Conservation (phyloP, 179 eudicot species). For the Beta corolliflora region DNA sequence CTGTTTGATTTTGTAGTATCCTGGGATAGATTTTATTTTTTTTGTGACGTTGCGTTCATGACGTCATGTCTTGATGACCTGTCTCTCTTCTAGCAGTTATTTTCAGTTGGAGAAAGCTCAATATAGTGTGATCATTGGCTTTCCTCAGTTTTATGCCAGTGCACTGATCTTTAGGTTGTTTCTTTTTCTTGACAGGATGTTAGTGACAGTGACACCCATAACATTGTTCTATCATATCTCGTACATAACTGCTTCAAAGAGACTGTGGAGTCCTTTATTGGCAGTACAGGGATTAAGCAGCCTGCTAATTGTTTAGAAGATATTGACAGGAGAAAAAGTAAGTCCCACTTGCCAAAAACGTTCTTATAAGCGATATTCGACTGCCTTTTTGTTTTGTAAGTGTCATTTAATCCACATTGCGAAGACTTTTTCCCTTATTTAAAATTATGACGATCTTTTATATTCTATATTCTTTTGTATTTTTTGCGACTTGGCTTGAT, state of each 20-base stretch:
- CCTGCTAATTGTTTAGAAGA: slow-evolving; percentile 60
- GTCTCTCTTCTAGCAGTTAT: background rate
- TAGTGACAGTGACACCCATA: slow-evolving; percentile 66
- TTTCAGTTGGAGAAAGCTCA: background rate
- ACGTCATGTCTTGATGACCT: background rate
- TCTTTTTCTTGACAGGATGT: slow-evolving; percentile 44
- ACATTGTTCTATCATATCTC: slow-evolving; percentile 83
- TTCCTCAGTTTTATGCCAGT: background rate
- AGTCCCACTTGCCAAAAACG: background rate
- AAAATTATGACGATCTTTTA: background rate
- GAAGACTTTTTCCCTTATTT: background rate
- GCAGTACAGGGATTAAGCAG: slow-evolving; percentile 61
- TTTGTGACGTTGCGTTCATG: background rate
- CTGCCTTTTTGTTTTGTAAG: background rate
- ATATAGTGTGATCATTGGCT: background rate
- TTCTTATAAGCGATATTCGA: background rate
- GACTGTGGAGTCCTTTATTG: slow-evolving; percentile 66
- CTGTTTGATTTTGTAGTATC: background rate
- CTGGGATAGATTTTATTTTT: background rate
- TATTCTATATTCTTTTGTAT: background rate
- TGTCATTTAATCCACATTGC: background rate
- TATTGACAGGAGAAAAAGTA: slow-evolving; percentile 80
- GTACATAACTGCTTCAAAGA: slow-evolving; percentile 88
- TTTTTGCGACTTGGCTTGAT: background rate
- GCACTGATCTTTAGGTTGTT: background rate